Evolutionary conservation across 2,329 filamentous ascomycete species (phyloP).

Genomic region (Mariannaea sp.): DNA sequence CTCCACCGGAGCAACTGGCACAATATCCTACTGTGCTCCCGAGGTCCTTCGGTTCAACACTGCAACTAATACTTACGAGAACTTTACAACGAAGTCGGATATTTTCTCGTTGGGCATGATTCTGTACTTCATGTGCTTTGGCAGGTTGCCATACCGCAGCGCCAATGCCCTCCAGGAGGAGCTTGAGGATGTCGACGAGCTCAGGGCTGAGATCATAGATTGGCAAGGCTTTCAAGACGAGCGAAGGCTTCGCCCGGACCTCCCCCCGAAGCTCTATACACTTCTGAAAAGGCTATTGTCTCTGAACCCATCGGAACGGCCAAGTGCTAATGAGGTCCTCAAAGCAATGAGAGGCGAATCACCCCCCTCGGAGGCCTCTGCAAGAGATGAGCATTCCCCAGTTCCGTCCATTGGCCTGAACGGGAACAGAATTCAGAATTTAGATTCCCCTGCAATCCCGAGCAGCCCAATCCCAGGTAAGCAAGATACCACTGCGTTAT

Average conservation of each 20-base stretch:
- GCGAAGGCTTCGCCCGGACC: slow-evolving; percentile 73
- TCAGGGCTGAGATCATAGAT: slow-evolving; percentile 81
- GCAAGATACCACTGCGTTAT: slow-evolving; percentile 15
- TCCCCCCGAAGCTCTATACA: slow-evolving; percentile 84
- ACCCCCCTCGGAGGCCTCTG: slow-evolving; percentile 48
- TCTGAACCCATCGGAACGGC: slow-evolving; percentile 74
- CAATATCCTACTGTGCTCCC: slow-evolving; percentile 95
- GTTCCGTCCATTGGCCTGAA: slow-evolving; percentile 49
- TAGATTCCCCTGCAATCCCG: slow-evolving; percentile 58
- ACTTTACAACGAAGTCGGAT: slow-evolving; percentile 96
- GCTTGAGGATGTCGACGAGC: slow-evolving; percentile 83
- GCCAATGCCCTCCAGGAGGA: slow-evolving; percentile 89
- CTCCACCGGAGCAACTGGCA: slow-evolving; percentile 91
- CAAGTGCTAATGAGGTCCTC: slow-evolving; percentile 85
- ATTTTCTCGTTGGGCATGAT: slow-evolving; percentile 99
- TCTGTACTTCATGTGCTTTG: slow-evolving; percentile 97
- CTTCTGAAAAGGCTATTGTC: slow-evolving; percentile 82
- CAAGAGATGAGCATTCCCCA: slow-evolving; percentile 41
- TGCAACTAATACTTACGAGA: slow-evolving; percentile 74
- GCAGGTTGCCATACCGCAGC: slow-evolving; percentile 79
- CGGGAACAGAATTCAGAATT: slow-evolving; percentile 56
- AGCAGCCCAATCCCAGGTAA: slow-evolving; percentile 55
- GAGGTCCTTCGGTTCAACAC: slow-evolving; percentile 79
- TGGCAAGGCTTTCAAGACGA: slow-evolving; percentile 90
- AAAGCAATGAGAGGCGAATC: slow-evolving; percentile 74